A percentile compares a stretch with the other conserved stretches of the same genome.
Evolutionary conservation across 306 rosid species (phyloP).

Genomic region (Corylus americana): DNA sequence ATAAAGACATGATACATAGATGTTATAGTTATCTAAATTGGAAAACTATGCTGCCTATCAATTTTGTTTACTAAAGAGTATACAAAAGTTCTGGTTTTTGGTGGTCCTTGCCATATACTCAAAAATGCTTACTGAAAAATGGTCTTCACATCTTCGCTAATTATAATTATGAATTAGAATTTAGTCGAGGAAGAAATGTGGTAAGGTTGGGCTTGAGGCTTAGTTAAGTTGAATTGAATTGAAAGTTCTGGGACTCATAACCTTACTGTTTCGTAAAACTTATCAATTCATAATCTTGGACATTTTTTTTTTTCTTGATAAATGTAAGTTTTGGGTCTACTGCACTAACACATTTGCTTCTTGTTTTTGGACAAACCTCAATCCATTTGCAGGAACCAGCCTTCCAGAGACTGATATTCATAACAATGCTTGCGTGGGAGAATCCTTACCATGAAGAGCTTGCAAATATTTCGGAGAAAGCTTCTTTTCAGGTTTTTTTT

Average conservation of each 20-base stretch:
- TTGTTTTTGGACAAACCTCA: slow-evolving; percentile 32
- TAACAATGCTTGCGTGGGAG: slow-evolving; percentile 98
- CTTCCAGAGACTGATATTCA: slow-evolving; percentile 81
- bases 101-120: neutral
- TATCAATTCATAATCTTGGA: neutral
- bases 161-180: neutral
- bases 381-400: slow-evolving; percentile 73
- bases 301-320: neutral
- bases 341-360: slow-evolving; percentile 2
- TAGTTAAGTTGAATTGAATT: neutral
- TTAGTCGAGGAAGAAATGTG: neutral
- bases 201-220: neutral
- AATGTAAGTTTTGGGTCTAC: neutral
- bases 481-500: slow-evolving; percentile 71
- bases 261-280: neutral
- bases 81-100: neutral
- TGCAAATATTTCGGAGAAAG: slow-evolving; percentile 55
- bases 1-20: too few species aligned
- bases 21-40: too few species aligned
- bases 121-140: too few species aligned
- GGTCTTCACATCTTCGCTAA: neutral
- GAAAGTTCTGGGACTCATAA: neutral
- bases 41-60: too few species aligned
- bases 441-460: slow-evolving; percentile 62
- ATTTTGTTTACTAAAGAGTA: too few species aligned